Evolutionary conservation across 1,284 basidiomycete genomes (phyloP).

Genomic region (Austroboletus novae-zelandiae): DNA sequence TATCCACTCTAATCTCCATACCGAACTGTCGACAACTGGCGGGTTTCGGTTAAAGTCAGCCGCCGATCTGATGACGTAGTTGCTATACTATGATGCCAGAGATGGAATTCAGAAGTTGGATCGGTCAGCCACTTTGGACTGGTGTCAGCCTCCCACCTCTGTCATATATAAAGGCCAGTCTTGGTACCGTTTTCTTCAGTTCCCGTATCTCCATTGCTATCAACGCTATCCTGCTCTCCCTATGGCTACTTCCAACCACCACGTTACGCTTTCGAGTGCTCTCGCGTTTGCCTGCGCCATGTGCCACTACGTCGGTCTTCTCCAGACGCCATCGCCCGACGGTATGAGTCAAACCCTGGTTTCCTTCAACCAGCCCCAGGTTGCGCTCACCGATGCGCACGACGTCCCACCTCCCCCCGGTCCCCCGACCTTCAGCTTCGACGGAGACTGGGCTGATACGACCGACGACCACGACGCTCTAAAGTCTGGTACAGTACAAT

Average conservation of each 20-base stretch:
- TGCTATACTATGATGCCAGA: not conserved
- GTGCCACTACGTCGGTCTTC: not conserved
- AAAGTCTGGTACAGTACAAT: not conserved
- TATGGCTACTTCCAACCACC: slow-evolving; percentile 10
- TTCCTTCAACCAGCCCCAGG: not conserved
- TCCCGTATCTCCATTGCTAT: slow-evolving; percentile 3
- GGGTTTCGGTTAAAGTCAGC: not conserved
- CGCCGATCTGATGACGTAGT: not conserved
- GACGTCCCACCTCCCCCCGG: not conserved
- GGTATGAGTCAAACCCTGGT: not conserved
- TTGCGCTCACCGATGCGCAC: not conserved
- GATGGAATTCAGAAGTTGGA: too few species aligned
- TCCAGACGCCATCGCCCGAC: not conserved
- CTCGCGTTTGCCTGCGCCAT: slow-evolving; percentile 4
- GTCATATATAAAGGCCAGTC: slow-evolving; percentile 7
- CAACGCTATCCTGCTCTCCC: slow-evolving; percentile 1
- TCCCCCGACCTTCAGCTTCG: not conserved
- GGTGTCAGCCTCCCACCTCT: slow-evolving; percentile 1
- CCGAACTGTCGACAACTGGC: not conserved
- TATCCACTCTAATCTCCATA: not conserved
- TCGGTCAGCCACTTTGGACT: not conserved
- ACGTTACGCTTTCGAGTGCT: not conserved
- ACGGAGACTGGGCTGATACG: not conserved
- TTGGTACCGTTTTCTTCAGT: not conserved
- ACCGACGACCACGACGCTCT: not conserved